phyloP scores from a whole-genome alignment of 2,329 filamentous ascomycete genomes.

The Delphinella strobiligena region DNA sequence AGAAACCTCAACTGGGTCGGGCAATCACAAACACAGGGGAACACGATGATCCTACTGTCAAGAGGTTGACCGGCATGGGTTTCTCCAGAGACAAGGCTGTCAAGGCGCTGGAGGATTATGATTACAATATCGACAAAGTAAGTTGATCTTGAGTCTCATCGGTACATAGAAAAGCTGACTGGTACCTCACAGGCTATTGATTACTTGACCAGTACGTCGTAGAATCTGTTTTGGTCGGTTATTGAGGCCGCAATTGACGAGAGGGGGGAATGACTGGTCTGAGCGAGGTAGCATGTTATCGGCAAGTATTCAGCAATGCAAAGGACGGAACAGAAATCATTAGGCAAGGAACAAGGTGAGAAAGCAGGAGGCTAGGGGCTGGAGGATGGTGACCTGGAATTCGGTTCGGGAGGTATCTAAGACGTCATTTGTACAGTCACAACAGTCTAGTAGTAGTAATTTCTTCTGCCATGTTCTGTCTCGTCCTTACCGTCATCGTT shows the following conservation, averaged over 20 bases:
- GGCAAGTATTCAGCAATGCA: neutral
- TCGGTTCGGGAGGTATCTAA: no score
- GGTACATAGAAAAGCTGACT: constrained; percentile 3
- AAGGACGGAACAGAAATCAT: neutral
- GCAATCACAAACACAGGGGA: constrained; percentile 62
- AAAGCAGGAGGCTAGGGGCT: no score
- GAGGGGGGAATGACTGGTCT: neutral
- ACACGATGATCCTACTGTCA: constrained; percentile 84
- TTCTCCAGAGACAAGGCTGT: constrained; percentile 65
- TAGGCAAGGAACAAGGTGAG: neutral
- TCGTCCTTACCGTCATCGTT: no score
- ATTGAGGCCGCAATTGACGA: no score
- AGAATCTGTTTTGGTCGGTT: constrained; percentile 1
- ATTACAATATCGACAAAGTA: constrained; percentile 93
- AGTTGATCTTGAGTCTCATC: constrained; percentile 22
- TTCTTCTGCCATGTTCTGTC: no score
- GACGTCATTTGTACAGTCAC: no score
- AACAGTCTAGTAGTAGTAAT: no score
- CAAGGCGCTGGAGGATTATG: constrained; percentile 77
- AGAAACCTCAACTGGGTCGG: constrained; percentile 44
- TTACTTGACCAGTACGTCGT: constrained; percentile 8
- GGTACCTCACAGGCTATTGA: constrained; percentile 8
- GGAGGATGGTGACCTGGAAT: no score
- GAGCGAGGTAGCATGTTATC: neutral
- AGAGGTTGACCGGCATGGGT: constrained; percentile 82